Percentiles rank a stretch among this genome's conserved stretches.
phyloP scores from a whole-genome alignment of 208 protist species.

The Wallacemonas rigidus region DNA sequence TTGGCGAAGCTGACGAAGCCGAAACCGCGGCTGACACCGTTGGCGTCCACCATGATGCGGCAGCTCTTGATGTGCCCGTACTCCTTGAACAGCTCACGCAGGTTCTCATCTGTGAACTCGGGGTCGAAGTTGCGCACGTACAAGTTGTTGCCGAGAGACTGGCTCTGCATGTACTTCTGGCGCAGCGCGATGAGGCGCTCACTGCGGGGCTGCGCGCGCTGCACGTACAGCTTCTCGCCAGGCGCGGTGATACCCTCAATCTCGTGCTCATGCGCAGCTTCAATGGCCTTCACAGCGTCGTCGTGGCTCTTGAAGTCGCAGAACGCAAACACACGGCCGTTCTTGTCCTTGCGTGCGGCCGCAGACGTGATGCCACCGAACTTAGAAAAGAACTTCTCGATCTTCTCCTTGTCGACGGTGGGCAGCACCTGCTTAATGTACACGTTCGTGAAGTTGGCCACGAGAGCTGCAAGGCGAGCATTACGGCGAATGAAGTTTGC shows the following conservation, averaged over 20 bases:
- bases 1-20: slow-evolving; percentile 99
- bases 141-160: slow-evolving; percentile 96
- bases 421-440: slow-evolving; percentile 98
- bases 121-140: slow-evolving; percentile 99
- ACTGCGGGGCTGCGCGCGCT: slow-evolving; percentile 86
- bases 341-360: slow-evolving; percentile 88
- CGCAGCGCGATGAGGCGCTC: slow-evolving; percentile 88
- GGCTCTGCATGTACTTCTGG: slow-evolving; percentile 91
- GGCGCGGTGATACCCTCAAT: slow-evolving; percentile 82
- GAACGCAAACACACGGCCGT: slow-evolving; percentile 96
- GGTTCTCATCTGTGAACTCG: slow-evolving; percentile 95
- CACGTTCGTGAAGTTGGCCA: slow-evolving; percentile 98
- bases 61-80: slow-evolving; percentile 99
- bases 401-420: slow-evolving; percentile 87
- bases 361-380: slow-evolving; percentile 96
- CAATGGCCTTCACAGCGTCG: slow-evolving; percentile 93
- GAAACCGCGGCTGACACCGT: slow-evolving; percentile 96
- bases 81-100: slow-evolving; percentile 97
- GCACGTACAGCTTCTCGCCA: slow-evolving; percentile 87
- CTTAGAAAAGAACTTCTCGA: slow-evolving; percentile 93
- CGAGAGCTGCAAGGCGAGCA: slow-evolving; percentile 89
- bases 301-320: slow-evolving; percentile 97
- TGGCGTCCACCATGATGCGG: slow-evolving; percentile 94
- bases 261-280: slow-evolving; percentile 88
- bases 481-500: slow-evolving; percentile 95